Evolutionary conservation across 164 flowering plant species (phyloP), one percentile per base, ranked within the genome.

Genomic region (Nymphaea colorata): DNA sequence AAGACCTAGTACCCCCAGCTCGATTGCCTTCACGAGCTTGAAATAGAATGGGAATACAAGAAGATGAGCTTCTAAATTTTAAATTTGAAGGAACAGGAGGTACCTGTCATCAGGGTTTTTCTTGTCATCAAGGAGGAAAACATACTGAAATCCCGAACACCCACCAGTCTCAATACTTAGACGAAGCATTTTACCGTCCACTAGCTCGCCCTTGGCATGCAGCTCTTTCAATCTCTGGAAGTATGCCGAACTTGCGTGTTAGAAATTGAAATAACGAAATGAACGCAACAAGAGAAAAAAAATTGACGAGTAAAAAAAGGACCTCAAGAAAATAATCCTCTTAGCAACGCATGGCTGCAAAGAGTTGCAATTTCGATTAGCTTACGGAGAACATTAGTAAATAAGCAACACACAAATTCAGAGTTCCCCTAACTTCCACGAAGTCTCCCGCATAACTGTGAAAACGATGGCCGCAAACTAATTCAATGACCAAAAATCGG

Each of bases 71-170:
- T 15, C 4, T 51, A 15, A 51, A 51, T 51, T 51, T 51, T 51
- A 0, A 51, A 51, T 51, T 0, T 51, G 57, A 51, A 51, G 57
- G 10, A 25, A 25, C 36, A 25, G 36, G 36, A 15, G 12, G 8
- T 51, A 92, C 98, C 93, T 95, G 82, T 92, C 99, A 76, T 95
- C 96, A 7, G 82, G 45, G 66, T 82, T 81, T 42, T 76, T 73
- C 76, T 83, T 86, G 70, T 80, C 81, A 69, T 87, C 98, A 68
- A 95, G 79, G 63, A 77, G 72, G 68, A 95, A 95, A 4, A 78
- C 87, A 78, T 95, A 92, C 44, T 95, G 98, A 66, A 95, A 95
- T 6, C 99, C 99, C 65, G 99, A 92, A 78, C 99, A 95, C 61
- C 99, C 99, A 66, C 98, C 99, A 47, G 90, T 84, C 77, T 92